Conservation (phyloP, 179 eudicot species). For the Actinidia chinensis region DNA sequence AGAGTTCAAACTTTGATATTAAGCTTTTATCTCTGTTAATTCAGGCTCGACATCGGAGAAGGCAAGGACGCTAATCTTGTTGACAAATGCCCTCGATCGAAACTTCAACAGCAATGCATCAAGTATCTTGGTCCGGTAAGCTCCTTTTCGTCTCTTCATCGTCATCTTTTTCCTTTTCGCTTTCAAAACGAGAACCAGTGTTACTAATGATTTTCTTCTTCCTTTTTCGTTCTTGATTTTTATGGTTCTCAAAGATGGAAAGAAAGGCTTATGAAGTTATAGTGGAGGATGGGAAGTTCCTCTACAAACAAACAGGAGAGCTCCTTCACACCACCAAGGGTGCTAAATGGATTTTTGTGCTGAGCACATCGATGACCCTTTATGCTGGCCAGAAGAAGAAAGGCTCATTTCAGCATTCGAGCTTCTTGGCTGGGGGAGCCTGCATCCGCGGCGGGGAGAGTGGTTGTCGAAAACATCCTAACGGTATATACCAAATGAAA, state of each 20-base stretch:
- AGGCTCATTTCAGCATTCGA: constrained; percentile 93
- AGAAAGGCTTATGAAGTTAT: constrained; percentile 78
- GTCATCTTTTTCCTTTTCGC: not conserved
- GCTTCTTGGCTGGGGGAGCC: constrained; percentile 98
- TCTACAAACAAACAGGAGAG: constrained; percentile 59
- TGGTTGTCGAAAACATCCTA: constrained; percentile 65
- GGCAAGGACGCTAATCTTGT: constrained; percentile 74
- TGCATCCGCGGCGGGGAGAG: constrained; percentile 92
- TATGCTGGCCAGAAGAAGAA: constrained; percentile 85
- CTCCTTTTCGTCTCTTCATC: constrained; percentile 2
- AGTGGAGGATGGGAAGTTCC: constrained; percentile 64
- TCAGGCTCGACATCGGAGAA: constrained; percentile 95
- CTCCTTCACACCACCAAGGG: constrained; percentile 60
- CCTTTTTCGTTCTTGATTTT: not conserved
- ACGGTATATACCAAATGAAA: constrained; percentile 46
- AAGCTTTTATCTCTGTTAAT: not conserved
- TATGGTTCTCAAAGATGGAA: constrained; percentile 53
- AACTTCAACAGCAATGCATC: constrained; percentile 90
- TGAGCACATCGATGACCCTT: constrained; percentile 75
- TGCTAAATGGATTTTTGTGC: constrained; percentile 90
- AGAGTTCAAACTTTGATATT: not conserved
- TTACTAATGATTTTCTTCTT: not conserved
- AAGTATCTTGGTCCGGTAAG: constrained; percentile 92
- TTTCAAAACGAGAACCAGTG: not conserved
- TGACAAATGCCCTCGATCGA: constrained; percentile 66